A percentile compares a stretch with the other conserved stretches of the same genome.
Evolutionary conservation across 2,329 filamentous ascomycete genomes (phyloP).

Genomic region (Chalara sp.): DNA sequence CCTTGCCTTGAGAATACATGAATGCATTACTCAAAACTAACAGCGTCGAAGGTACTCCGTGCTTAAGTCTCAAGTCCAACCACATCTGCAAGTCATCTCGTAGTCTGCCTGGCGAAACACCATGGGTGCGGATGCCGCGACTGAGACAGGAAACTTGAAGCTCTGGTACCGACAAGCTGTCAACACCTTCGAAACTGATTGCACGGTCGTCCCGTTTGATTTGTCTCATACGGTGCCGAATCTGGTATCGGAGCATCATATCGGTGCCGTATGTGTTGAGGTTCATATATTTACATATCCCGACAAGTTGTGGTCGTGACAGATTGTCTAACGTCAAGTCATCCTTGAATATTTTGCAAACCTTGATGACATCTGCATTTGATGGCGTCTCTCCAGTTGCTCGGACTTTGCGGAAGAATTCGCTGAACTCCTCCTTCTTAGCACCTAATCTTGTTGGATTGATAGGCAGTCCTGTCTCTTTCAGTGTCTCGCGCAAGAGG

Average conservation of each 20-base stretch:
- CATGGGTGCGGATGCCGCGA: conserved; percentile 87
- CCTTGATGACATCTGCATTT: conserved; percentile 88
- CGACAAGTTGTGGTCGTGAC: conserved; percentile 89
- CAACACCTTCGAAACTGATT: conserved; percentile 89
- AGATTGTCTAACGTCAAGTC: conserved; percentile 96
- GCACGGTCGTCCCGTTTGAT: conserved; percentile 97
- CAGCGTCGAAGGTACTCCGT: conserved; percentile 93
- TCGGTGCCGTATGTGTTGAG: conserved; percentile 95
- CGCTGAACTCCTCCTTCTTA: conserved; percentile 87
- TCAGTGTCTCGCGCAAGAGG: conserved; percentile 82
- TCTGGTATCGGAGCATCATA: conserved; percentile 93
- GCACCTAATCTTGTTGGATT: conserved; percentile 68
- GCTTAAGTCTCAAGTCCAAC: conserved; percentile 87
- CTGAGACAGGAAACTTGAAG: conserved; percentile 88
- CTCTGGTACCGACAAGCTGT: conserved; percentile 86
- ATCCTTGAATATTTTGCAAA: conserved; percentile 98
- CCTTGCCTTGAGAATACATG: conserved; percentile 85
- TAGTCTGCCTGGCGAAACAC: conserved; percentile 80
- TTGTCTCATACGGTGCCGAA: conserved; percentile 96
- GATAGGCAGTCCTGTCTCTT: conserved; percentile 87
- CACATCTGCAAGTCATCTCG: conserved; percentile 88
- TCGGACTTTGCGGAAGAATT: conserved; percentile 95
- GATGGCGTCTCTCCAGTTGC: conserved; percentile 87
- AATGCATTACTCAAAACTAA: conserved; percentile 96
- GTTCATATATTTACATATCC: conserved; percentile 98